A percentile compares a stretch with the other conserved stretches of the same genome.
Evolutionary conservation across 2,329 filamentous ascomycete genomes (phyloP).

Genomic region (Claviceps monticola): DNA sequence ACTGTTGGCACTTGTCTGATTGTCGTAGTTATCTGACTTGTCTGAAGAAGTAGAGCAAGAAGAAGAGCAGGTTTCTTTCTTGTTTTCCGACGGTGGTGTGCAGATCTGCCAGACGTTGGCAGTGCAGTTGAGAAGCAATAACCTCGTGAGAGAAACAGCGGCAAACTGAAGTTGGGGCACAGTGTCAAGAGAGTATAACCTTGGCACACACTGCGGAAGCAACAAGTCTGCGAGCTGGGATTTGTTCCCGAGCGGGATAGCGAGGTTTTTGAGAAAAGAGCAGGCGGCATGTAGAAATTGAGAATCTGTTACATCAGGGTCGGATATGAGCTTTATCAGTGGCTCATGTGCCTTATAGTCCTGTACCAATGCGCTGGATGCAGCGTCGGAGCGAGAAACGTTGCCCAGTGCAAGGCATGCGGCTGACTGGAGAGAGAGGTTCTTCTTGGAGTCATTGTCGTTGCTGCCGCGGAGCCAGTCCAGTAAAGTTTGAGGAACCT

Average conservation of each 20-base stretch:
- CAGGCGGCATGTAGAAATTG: constrained; percentile 44
- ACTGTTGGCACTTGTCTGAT: constrained; percentile 19
- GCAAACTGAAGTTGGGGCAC: constrained; percentile 44
- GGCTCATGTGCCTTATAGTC: constrained; percentile 26
- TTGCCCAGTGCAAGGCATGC: constrained; percentile 50
- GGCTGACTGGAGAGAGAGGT: constrained; percentile 34
- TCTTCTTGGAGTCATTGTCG: too few relatives aligned
- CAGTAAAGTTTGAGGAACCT: constrained; percentile 27
- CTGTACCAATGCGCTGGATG: constrained; percentile 36
- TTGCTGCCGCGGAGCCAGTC: constrained; percentile 32
- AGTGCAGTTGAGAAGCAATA: constrained; percentile 39
- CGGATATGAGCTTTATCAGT: constrained; percentile 30
- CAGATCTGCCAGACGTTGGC: constrained; percentile 39
- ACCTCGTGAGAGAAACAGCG: constrained; percentile 41
- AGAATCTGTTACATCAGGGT: constrained; percentile 25
- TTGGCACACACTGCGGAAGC: constrained; percentile 31
- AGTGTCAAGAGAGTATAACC: constrained; percentile 38
- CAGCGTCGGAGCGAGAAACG: constrained; percentile 42
- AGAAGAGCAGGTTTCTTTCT: background rate
- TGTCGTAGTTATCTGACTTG: constrained; percentile 8
- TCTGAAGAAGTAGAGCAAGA: constrained; percentile 8
- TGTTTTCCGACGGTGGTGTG: constrained; percentile 17
- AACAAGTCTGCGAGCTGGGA: constrained; percentile 34
- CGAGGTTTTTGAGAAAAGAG: constrained; percentile 51
- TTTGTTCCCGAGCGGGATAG: constrained; percentile 44